Conservation (phyloP, 208 protist species). For the Acanthamoeba culbertsoni region DNA sequence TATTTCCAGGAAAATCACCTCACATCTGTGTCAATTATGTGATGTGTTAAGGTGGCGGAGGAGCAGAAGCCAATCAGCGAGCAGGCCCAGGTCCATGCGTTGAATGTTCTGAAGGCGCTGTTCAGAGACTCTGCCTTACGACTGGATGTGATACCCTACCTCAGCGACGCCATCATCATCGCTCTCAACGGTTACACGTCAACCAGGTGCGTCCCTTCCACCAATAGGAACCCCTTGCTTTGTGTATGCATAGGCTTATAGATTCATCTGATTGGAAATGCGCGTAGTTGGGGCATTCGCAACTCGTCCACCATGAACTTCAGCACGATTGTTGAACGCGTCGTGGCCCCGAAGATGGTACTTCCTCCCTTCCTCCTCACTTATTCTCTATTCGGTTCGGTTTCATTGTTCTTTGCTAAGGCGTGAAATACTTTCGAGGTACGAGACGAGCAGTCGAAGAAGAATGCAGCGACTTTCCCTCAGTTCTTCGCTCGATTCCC, state of each 20-base stretch:
- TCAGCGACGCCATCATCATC: slow-evolving; percentile 10
- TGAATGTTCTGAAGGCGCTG: neutral
- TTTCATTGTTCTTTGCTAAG: too few species aligned
- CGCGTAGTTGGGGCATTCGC: slow-evolving; percentile 8
- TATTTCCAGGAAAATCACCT: too few species aligned
- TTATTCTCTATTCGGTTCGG: neutral
- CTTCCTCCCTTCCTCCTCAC: neutral
- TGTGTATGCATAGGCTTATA: too few species aligned
- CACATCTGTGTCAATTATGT: too few species aligned
- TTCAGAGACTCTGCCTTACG: neutral
- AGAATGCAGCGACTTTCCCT: slow-evolving; percentile 20
- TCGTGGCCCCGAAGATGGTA: slow-evolving; percentile 1
- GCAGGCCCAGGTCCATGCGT: neutral
- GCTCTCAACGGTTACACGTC: neutral
- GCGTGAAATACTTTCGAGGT: too few species aligned
- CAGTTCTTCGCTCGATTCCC: slow-evolving; percentile 20
- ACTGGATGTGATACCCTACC: slow-evolving; percentile 21
- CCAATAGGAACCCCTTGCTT: too few species aligned
- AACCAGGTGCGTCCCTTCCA: neutral
- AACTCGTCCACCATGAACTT: slow-evolving; percentile 45
- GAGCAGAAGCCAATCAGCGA: neutral
- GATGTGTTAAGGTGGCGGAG: neutral
- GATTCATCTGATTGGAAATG: too few species aligned
- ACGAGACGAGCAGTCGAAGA: slow-evolving; percentile 16
- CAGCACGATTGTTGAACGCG: neutral